Evolutionary conservation across 192 early-diverging fungal species (phyloP), one percentile per base, ranked within the genome.

Genomic region (Linnemannia schmuckeri): DNA sequence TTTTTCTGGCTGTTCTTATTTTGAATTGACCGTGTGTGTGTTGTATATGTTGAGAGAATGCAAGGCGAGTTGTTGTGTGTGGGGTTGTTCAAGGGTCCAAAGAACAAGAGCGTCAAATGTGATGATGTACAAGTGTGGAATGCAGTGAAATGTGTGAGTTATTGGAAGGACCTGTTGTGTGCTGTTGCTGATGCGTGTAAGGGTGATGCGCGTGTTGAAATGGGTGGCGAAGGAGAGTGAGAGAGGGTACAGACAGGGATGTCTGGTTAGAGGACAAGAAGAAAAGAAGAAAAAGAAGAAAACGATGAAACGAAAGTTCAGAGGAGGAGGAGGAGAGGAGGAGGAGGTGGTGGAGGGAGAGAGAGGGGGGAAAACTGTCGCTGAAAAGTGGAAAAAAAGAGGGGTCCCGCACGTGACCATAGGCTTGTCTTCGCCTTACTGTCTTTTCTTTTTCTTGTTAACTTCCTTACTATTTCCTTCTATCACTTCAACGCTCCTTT

Each of bases 241-340:
- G 49, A 22, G 27, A 42, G 17, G 20, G 10, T 40, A 47, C 41
- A 47, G 77, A 78, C 47, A 71, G 57, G 63, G 46, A 61, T 57
- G 74, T 38, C 17, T 20, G n/a, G 37, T 12, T 24, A 72, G 17
- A 52, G 33, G 13, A 24, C 30, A 52, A 22, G 38, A 61, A 30
- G 46, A 77, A 3, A 54, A 30, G 46, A 77, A 3, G 40, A 18
- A 24, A 30, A 52, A 22, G 38, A 61, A 72, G 54, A 71, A 38
- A 52, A 49, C 38, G 35, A 49, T 27, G 63, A 66, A 76, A 75
- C 44, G 61, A 68, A 77, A 27, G 76, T 61, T 40, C 37, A 13
- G 41, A 44, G 40, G 44, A 1, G 42, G 24, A 40, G 2, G 55
- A 38, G 61, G 61, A 42, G 20, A 35, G 76, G 42, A 12, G 76